Base-by-base conservation (phyloP, 2,329 filamentous ascomycete species). In the Cladosporium halotolerans region DNA sequence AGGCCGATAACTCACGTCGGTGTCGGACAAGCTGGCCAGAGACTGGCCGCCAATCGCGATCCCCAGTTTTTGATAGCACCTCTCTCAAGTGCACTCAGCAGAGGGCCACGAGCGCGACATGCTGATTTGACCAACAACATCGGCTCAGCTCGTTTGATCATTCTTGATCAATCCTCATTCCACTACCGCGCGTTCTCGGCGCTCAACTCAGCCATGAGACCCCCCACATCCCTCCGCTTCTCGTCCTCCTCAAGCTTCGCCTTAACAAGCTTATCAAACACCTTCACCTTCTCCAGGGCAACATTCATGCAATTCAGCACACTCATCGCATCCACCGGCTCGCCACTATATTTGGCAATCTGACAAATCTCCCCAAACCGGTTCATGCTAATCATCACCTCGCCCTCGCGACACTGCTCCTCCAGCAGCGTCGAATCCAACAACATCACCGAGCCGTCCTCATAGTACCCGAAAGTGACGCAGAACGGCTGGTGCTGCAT, bases 401-500 rank as follows among this genome's bases (percentile, higher is more conserved):
- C 84, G 53, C 83, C 85, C 38, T 85, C 79, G 16, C 86, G 77
- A 54, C 90, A 76, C 68, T 89, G 85, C 72, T 93, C 88, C 72
- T 93, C 88, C 38, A 88, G 70, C 68, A 83, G 76, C 41, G 79
- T 86, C 2, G 87, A 79, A 69, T 93, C 88, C n/a, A 88, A 68
- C 50, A 91, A 65, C 41, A 88, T 79, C 11, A 85, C 78, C 60
- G 87, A 85, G 4, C 84, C 88, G 34, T 85, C 82, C 31, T 77
- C 72, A 60, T 87, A 96, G 66, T 90, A 92, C 63, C 84, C 88
- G 71, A 95, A 95, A 0, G 90, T 95, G 43, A 96, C 79, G 66
- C 91, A 95, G 52, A 96, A 85, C 1, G 93, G 93, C 62, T 89
- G 87, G 72, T 97, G 93, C 59, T 96, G 81, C 76, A 96, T 89